These are phyloP conservation scores for Silene noctiflora DNA, from an alignment of 179 eudicot genomes.

Conservation along the genomic window DNA sequence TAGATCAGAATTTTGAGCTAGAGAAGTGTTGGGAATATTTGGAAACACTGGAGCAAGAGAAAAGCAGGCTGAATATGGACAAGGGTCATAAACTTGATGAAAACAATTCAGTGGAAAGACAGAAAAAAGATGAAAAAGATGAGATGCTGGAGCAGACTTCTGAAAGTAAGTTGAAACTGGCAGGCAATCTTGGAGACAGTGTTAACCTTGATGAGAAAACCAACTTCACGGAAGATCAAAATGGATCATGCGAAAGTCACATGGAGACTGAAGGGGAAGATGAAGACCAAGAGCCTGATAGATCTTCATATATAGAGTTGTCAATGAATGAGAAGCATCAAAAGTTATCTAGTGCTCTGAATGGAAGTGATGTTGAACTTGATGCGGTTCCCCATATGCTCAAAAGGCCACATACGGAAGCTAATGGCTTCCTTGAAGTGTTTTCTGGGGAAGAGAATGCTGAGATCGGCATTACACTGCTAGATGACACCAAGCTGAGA, in stretches of 20 bases:
- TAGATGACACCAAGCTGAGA: conserved; percentile 23
- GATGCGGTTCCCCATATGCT: conserved; percentile 16
- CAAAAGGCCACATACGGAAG: conserved; percentile 17
- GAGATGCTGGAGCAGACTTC: conserved; percentile 19
- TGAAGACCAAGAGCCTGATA: conserved; percentile 21
- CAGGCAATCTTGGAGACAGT: conserved; percentile 20
- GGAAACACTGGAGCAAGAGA: conserved; percentile 26
- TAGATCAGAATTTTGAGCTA: conserved; percentile 18
- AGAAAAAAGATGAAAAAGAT: conserved; percentile 10
- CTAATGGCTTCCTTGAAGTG: conserved; percentile 23
- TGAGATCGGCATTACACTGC: conserved; percentile 20
- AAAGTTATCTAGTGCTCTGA: conserved; percentile 30
- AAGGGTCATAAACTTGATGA: conserved; percentile 15
- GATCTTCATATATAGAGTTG: conserved; percentile 17
- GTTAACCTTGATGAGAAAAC: conserved; percentile 8
- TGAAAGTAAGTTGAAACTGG: conserved; percentile 17
- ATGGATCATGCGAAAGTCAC: conserved; percentile 12
- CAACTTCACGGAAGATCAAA: conserved; percentile 13
- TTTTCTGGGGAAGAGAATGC: conserved; percentile 25
- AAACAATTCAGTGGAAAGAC: conserved; percentile 15
- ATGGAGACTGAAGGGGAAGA: conserved; percentile 17
- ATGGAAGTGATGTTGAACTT: conserved; percentile 20
- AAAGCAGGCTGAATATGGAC: conserved; percentile 16
- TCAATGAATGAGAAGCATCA: conserved; percentile 19
- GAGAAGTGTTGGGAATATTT: conserved; percentile 24